Base-by-base conservation (phyloP, 257 asterid species). In the Nicotiana sylvestris region DNA sequence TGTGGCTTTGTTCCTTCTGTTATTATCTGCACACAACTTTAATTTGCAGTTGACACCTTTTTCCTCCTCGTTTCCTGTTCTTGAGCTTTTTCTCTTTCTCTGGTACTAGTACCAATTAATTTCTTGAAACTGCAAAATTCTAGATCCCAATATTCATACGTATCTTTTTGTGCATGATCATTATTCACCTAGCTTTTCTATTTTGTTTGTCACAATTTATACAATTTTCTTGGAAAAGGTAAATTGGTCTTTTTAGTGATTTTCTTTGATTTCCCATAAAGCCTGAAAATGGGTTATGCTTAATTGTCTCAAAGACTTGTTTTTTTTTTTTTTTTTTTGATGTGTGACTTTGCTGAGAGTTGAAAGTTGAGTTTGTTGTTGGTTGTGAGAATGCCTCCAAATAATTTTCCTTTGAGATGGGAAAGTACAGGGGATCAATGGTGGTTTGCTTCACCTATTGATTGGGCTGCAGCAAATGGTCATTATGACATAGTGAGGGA, bases 401-500 rank as follows among this genome's bases (percentile, higher is more conserved):
- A 77, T 64, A 77, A 87, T 88, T 87, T 94, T 67, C 98, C 99
- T 21, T 53, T 96, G 85, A 85, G 98, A 82, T 96, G 98, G 97
- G 98, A 96, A 80, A 91, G 96, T 81, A 90, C 94, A 0, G 97
- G 97, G 6, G 98, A 93, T 33, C 98, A 93, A 70, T 96, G 98
- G 98, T 96, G 99, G 99, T 96, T 91, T 78, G 99, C 97, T 68
- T 93, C 98, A 9, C 99, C 99, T 0, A 94, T 96, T 33, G 99
- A 96, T 77, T 94, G 94, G 90, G 99, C 99, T 1, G 98, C 98
- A 37, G 99, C 99, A 5, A 96, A 96, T 83, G 98, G 98, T 13
- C 98, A 94, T 83, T 96, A 93, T 84, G 97, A 94, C 82, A 30
- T 94, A 13, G 99, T 96, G 5, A 84, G 92, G 2, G 97, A 96